These are phyloP conservation scores for Ophiostoma angusticollis DNA, from an alignment of 2,329 filamentous ascomycete species.

Conservation along the genomic window DNA sequence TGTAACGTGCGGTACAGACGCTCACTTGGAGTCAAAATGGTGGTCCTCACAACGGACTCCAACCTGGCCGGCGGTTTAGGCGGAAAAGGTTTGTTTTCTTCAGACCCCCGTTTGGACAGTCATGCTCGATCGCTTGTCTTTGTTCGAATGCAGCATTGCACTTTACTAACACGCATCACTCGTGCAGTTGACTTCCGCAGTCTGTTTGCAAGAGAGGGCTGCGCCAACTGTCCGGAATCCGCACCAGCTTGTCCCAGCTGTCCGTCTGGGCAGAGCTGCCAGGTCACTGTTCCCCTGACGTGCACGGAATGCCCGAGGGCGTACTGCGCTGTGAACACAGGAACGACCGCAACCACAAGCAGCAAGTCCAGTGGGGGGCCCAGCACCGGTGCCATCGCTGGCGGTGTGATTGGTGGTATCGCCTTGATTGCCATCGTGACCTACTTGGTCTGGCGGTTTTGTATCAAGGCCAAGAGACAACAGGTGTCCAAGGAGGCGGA, in stretches of 20 bases:
- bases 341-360: slow-evolving; percentile 13
- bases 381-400: slow-evolving; percentile 76
- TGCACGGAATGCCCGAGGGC: slow-evolving; percentile 36
- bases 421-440: slow-evolving; percentile 59
- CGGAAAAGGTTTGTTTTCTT: too few relatives aligned
- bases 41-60: too few relatives aligned
- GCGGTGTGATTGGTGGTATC: slow-evolving; percentile 79
- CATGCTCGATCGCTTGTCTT: neutral
- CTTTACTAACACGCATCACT: too few relatives aligned
- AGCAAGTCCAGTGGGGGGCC: slow-evolving; percentile 31
- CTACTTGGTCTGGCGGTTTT: slow-evolving; percentile 79
- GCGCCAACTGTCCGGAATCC: slow-evolving; percentile 32
- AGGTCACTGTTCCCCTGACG: slow-evolving; percentile 30
- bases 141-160: too few relatives aligned
- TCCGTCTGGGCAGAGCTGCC: slow-evolving; percentile 28
- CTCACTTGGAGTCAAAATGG: too few relatives aligned
- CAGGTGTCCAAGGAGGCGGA: slow-evolving; percentile 40
- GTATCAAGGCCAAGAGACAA: slow-evolving; percentile 65
- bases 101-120: neutral
- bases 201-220: slow-evolving; percentile 29
- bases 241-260: slow-evolving; percentile 35
- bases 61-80: too few relatives aligned
- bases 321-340: slow-evolving; percentile 28
- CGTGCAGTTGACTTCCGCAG: slow-evolving; percentile 15
- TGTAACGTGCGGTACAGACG: too few relatives aligned